Percentiles rank a stretch among this genome's conserved stretches.
Evolutionary conservation across 371 early-diverging fungal genomes (phyloP).

Genomic region (Syncephalastrum monosporum): DNA sequence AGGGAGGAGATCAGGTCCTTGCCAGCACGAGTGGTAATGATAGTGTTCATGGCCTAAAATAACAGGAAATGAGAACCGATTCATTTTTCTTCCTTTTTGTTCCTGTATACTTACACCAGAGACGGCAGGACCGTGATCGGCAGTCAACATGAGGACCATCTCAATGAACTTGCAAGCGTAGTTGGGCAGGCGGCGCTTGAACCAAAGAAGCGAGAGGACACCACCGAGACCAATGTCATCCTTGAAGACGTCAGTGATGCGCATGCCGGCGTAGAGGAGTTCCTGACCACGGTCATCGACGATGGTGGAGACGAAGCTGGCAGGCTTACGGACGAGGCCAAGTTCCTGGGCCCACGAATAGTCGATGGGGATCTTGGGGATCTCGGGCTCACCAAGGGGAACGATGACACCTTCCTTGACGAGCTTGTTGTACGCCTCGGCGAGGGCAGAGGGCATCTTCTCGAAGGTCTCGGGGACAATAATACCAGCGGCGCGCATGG

Average conservation of each 20-base stretch:
- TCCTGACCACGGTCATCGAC: constrained; percentile 99
- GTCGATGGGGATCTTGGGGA: constrained; percentile 98
- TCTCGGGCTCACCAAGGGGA: constrained; percentile 82
- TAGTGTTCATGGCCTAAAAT: constrained; percentile 92
- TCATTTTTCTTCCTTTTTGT: not conserved
- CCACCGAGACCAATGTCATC: constrained; percentile 98
- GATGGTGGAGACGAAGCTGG: constrained; percentile 97
- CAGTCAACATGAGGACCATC: constrained; percentile 98
- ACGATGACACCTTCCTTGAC: constrained; percentile 72
- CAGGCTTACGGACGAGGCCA: constrained; percentile 98
- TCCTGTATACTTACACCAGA: constrained; percentile 44
- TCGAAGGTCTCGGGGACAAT: constrained; percentile 96
- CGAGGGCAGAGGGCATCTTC: constrained; percentile 83
- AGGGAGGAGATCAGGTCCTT: constrained; percentile 96
- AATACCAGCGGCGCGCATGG: constrained; percentile 86
- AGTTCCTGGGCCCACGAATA: constrained; percentile 98
- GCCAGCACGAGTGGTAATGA: constrained; percentile 98
- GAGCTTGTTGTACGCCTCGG: constrained; percentile 75
- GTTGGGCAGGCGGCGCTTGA: constrained; percentile 93
- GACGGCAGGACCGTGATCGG: constrained; percentile 93
- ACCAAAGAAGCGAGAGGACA: constrained; percentile 95
- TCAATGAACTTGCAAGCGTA: constrained; percentile 97
- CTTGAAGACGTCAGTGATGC: constrained; percentile 96
- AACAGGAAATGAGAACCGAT: not conserved
- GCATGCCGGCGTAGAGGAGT: constrained; percentile 97